Evolutionary conservation across 2,329 filamentous ascomycete species (phyloP), one percentile per base, ranked within the genome.

Genomic region (Dactylellina cionopaga): DNA sequence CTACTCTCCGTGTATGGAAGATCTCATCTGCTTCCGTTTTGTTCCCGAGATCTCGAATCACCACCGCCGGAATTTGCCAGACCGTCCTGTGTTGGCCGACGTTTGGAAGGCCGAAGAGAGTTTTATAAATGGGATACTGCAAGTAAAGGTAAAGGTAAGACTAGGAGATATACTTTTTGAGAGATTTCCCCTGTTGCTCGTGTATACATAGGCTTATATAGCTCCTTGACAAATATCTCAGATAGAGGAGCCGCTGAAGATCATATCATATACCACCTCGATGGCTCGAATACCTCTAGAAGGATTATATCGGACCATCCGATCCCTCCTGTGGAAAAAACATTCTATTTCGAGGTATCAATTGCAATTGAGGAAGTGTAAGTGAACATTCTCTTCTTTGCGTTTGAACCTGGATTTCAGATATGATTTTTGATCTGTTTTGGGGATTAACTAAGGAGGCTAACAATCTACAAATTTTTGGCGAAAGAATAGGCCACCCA

Each of bases 281-380:
- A 11, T 52, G 27, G 4, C n/a, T n/a, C n/a, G n/a, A n/a, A n/a
- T n/a, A n/a, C n/a, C n/a, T n/a, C n/a, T n/a, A n/a, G n/a, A n/a
- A n/a, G n/a, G 6, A 29, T 59, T 11, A 7, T 52, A 3, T 15
- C 58, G 25, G 33, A 63, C 22, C 41, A 63, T 24, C 58, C 58
- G 1, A 43, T 54, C 7, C 59, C 59, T 5, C 59, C 31, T 11
- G 6, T 54, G 9, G 10, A 24, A 1, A 25, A 43, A 15, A 55
- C 37, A 1, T 64, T 54, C n/a, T 64, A 64, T 29, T 64, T 64
- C 25, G 59, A 64, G 25, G 24, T 64, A 22, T 22, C 31, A 9
- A 10, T 46, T n/a, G n/a, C 22, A 51, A 24, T 6, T 29, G 15
- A 35, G 27, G 35, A 37, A 3, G 49, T 29, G n/a, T 15, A 41